These are phyloP conservation scores for Athelia sp. DNA, from an alignment of 1,284 basidiomycete genomes.

Conservation along the genomic window DNA sequence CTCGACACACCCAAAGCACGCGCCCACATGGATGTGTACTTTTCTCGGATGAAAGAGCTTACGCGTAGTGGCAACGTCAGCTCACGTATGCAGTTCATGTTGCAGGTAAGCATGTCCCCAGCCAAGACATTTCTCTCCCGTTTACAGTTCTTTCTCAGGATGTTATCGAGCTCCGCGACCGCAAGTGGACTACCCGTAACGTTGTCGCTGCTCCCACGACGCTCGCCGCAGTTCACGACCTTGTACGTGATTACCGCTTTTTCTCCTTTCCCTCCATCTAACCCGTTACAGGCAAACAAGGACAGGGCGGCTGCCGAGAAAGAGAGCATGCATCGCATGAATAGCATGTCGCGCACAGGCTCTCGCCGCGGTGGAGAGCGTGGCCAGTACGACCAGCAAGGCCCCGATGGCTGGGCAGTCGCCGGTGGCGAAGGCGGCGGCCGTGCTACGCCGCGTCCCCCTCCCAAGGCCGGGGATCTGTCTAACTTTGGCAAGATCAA, in stretches of 20 bases:
- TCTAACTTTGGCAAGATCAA: conserved; percentile 85
- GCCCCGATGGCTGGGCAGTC: conserved; percentile 87
- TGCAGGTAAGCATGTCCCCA: conserved; percentile 58
- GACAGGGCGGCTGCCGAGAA: conserved; percentile 69
- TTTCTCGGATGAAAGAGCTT: conserved; percentile 83
- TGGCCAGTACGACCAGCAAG: conserved; percentile 37
- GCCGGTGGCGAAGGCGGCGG: conserved; percentile 39
- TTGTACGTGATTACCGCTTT: conserved; percentile 42
- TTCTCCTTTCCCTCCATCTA: too few relatives aligned
- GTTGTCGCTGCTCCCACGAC: conserved; percentile 85
- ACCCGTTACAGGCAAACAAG: conserved; percentile 48
- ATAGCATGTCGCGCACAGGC: conserved; percentile 70
- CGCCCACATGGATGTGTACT: conserved; percentile 90
- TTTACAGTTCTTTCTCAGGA: conserved; percentile 44
- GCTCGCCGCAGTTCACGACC: conserved; percentile 86
- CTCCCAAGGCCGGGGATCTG: conserved; percentile 81
- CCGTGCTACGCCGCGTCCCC: conserved; percentile 50
- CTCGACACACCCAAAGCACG: conserved; percentile 80
- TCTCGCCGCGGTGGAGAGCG: conserved; percentile 69
- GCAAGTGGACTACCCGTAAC: conserved; percentile 78
- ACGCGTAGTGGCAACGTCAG: conserved; percentile 71
- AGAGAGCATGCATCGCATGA: conserved; percentile 44
- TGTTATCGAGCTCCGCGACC: conserved; percentile 82
- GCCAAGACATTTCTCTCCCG: conserved; percentile 5
- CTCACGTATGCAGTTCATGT: conserved; percentile 92